Conservation (phyloP, 1,284 basidiomycete genomes). For the Heliocybe sulcata region DNA sequence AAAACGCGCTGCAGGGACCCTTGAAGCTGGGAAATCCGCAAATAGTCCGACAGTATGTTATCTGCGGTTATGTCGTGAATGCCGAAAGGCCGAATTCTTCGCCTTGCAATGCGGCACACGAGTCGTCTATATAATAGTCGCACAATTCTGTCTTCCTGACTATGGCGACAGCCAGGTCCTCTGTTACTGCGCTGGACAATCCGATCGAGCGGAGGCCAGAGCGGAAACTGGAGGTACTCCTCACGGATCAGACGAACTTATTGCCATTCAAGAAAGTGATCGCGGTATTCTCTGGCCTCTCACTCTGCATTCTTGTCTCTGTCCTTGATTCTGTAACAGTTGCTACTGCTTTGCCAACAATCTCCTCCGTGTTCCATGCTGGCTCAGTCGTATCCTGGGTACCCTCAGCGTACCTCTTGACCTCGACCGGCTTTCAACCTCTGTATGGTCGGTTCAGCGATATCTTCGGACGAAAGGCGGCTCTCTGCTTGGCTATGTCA, state of each 20-base stretch:
- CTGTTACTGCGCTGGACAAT: too few species aligned
- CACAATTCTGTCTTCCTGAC: too few species aligned
- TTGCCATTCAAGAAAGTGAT: constrained; percentile 63
- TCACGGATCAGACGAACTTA: constrained; percentile 75
- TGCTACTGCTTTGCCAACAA: constrained; percentile 63
- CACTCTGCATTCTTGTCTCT: constrained; percentile 50
- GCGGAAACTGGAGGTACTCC: too few species aligned
- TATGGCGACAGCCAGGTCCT: too few species aligned
- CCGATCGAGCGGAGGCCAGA: too few species aligned
- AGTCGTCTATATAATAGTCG: too few species aligned
- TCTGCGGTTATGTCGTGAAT: too few species aligned
- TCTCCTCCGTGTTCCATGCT: constrained; percentile 61
- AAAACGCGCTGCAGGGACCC: too few species aligned
- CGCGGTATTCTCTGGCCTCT: constrained; percentile 53
- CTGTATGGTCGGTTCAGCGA: constrained; percentile 66
- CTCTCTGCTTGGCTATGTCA: constrained; percentile 49
- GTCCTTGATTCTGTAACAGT: constrained; percentile 61
- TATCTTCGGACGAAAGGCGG: constrained; percentile 69
- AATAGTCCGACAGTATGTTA: too few species aligned
- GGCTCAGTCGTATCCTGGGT: constrained; percentile 68
- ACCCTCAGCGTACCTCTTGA: constrained; percentile 57
- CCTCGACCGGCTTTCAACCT: constrained; percentile 57
- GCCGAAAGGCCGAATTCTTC: too few species aligned
- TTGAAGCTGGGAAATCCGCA: too few species aligned
- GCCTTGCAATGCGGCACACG: too few species aligned